Evolutionary conservation across 176 grass and related monocot genomes (phyloP).

Genomic region (Secale cereale): DNA sequence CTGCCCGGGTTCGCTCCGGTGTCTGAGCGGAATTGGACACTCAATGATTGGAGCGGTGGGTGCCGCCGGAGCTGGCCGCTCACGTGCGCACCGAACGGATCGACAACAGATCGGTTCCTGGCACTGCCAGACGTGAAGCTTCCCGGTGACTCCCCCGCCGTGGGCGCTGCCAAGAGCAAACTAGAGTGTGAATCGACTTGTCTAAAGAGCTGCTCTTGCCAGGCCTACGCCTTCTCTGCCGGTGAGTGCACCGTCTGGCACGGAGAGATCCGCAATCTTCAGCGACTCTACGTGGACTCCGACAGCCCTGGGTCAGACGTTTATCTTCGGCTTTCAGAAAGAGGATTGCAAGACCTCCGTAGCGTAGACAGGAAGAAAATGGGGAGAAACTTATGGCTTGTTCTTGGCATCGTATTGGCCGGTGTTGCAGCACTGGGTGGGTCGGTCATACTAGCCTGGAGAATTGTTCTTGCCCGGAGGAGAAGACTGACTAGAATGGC

Average conservation of each 20-base stretch:
- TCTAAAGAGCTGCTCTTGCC: slow-evolving; percentile 17
- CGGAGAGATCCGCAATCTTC: background rate
- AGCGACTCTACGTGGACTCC: background rate
- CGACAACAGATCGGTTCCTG: background rate
- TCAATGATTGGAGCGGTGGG: slow-evolving; percentile 11
- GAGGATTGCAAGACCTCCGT: background rate
- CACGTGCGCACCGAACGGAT: background rate
- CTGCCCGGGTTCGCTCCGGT: slow-evolving; percentile 21
- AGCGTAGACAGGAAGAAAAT: background rate
- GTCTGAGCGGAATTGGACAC: background rate
- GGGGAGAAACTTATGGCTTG: background rate
- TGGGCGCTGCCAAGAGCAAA: background rate
- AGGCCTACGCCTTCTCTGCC: slow-evolving; percentile 22
- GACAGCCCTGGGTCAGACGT: background rate
- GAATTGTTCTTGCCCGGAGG: background rate
- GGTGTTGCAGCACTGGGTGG: background rate
- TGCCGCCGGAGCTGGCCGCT: background rate
- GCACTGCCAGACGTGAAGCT: background rate
- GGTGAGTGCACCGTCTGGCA: background rate
- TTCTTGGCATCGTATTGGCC: background rate
- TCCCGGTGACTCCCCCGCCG: background rate
- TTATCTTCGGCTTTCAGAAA: background rate
- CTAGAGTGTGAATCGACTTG: slow-evolving; percentile 6
- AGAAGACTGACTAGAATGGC: no score
- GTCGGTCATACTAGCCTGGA: background rate